These are phyloP conservation scores for Wickerhamiella parazyma DNA, from an alignment of 805 yeast species.

Conservation along the genomic window DNA sequence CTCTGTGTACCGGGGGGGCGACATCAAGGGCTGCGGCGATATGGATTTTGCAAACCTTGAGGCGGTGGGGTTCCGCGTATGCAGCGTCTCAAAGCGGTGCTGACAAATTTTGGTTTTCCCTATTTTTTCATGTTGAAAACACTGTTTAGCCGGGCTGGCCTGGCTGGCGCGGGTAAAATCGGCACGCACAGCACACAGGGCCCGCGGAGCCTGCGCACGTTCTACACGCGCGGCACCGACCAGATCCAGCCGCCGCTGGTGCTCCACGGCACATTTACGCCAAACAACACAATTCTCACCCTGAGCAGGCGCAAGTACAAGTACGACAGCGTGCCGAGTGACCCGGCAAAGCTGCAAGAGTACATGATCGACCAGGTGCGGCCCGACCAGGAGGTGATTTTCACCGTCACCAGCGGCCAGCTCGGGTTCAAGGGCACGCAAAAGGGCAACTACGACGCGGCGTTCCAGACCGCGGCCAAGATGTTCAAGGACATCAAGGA, in stretches of 20 bases:
- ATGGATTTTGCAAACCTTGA: too few species aligned
- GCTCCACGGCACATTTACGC: slow-evolving; percentile 61
- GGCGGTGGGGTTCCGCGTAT: too few species aligned
- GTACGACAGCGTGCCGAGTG: slow-evolving; percentile 27
- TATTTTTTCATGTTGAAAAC: too few species aligned
- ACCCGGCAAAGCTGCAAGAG: slow-evolving; percentile 40
- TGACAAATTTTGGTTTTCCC: too few species aligned
- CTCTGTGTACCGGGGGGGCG: too few species aligned
- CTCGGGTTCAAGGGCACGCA: slow-evolving; percentile 82
- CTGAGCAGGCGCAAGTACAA: slow-evolving; percentile 37
- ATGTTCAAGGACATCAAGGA: slow-evolving; percentile 62
- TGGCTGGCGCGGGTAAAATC: too few species aligned
- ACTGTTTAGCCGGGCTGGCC: too few species aligned
- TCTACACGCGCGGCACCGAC: neutral
- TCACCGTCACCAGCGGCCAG: slow-evolving; percentile 66
- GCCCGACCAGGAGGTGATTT: slow-evolving; percentile 60
- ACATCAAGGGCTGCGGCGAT: too few species aligned
- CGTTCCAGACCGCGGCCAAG: slow-evolving; percentile 66
- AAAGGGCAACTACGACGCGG: slow-evolving; percentile 87
- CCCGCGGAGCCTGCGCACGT: neutral
- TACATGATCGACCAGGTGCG: slow-evolving; percentile 53
- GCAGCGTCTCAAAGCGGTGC: too few species aligned
- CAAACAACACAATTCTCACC: slow-evolving; percentile 73
- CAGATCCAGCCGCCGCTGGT: slow-evolving; percentile 37
- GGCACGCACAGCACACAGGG: too few species aligned